phyloP scores from a whole-genome alignment of 495 filamentous ascomycete species.

The Hamigera avellanea region DNA sequence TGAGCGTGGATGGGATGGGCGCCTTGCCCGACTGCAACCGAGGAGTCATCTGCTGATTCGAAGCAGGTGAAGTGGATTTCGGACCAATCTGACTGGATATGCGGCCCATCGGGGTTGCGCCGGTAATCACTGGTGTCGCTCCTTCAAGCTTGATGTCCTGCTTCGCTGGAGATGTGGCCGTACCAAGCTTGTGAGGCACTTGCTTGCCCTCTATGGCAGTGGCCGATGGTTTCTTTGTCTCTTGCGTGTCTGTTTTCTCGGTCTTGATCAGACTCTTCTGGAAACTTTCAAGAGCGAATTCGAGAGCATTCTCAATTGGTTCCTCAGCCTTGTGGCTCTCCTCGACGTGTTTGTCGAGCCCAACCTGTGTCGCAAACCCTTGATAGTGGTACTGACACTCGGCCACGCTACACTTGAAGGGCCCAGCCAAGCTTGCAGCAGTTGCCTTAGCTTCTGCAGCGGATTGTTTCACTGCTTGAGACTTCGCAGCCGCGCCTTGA shows the following conservation, averaged over 20 bases:
- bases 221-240: slow-evolving; percentile 10
- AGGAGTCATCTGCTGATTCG: slow-evolving; percentile 32
- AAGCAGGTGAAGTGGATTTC: slow-evolving; percentile 29
- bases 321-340: slow-evolving; percentile 36
- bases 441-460: slow-evolving; percentile 23
- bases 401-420: slow-evolving; percentile 32
- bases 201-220: slow-evolving; percentile 8
- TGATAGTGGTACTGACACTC: slow-evolving; percentile 35
- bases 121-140: slow-evolving; percentile 23
- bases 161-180: slow-evolving; percentile 22
- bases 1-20: slow-evolving; percentile 12
- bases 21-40: slow-evolving; percentile 20
- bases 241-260: slow-evolving; percentile 20
- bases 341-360: slow-evolving; percentile 35
- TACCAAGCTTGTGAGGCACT: slow-evolving; percentile 13
- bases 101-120: slow-evolving; percentile 31
- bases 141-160: slow-evolving; percentile 8
- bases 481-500: slow-evolving; percentile 18
- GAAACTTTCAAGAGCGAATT: slow-evolving; percentile 35
- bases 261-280: slow-evolving; percentile 22
- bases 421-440: slow-evolving; percentile 14
- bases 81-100: slow-evolving; percentile 24
- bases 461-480: slow-evolving; percentile 19
- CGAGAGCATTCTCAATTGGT: slow-evolving; percentile 32
- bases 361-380: slow-evolving; percentile 32